Evolutionary conservation across 306 rosid species (phyloP).

Genomic region (Lathyrus tuberosus): DNA sequence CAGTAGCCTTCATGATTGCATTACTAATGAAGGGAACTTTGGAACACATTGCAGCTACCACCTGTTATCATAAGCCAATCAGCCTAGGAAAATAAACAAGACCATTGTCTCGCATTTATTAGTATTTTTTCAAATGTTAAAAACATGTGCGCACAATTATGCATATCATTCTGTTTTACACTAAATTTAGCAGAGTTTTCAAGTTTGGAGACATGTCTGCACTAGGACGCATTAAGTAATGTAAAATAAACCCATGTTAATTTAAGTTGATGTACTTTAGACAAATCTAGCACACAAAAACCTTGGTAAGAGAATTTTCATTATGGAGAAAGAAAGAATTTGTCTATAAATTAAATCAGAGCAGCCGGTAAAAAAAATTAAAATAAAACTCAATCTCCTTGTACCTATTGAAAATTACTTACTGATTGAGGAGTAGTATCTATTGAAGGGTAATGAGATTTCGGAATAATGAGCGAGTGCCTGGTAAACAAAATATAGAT

Average conservation of each 20-base stretch:
- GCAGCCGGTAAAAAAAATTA: not conserved
- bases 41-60: slow-evolving; percentile 94
- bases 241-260: not conserved
- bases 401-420: slow-evolving; percentile 50
- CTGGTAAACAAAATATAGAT: slow-evolving; percentile 51
- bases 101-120: not conserved
- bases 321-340: slow-evolving; percentile 22
- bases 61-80: slow-evolving; percentile 58
- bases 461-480: slow-evolving; percentile 96
- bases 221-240: not conserved
- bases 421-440: slow-evolving; percentile 90
- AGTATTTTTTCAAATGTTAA: slow-evolving; percentile 11
- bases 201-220: slow-evolving; percentile 19
- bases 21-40: slow-evolving; percentile 89
- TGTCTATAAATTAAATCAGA: slow-evolving; percentile 12
- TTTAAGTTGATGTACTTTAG: not conserved
- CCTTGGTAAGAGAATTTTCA: slow-evolving; percentile 10
- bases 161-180: slow-evolving; percentile 7
- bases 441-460: slow-evolving; percentile 80
- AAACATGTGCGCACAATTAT: slow-evolving; percentile 14
- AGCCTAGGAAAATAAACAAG: slow-evolving; percentile 25
- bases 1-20: slow-evolving; percentile 90
- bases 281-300: slow-evolving; percentile 30
- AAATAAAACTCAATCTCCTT: slow-evolving; percentile 30
- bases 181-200: slow-evolving; percentile 18